phyloP scores from a whole-genome alignment of 1,284 basidiomycete genomes.

The Puccinia horiana region DNA sequence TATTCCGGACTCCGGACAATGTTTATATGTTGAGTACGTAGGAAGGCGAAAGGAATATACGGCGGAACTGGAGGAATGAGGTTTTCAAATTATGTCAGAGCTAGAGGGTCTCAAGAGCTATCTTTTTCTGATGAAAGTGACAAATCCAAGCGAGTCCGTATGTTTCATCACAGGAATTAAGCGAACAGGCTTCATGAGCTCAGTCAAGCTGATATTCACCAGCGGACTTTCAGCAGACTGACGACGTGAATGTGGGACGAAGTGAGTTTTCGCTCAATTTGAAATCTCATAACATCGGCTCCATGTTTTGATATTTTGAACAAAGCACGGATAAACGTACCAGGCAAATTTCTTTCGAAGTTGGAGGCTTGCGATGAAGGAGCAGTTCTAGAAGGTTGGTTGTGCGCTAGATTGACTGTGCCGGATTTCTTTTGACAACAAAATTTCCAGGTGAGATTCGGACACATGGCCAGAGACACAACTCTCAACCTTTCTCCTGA shows the following conservation, averaged over 20 bases:
- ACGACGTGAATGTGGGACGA: neutral
- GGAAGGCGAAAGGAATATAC: neutral
- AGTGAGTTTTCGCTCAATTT: neutral
- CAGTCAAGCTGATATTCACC: neutral
- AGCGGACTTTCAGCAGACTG: neutral
- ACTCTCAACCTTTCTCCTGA: constrained; percentile 4
- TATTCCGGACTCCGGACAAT: constrained; percentile 1
- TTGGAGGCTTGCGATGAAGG: neutral
- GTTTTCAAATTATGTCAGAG: neutral
- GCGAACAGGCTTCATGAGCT: constrained; percentile 4
- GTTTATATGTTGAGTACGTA: neutral
- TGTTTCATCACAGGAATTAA: neutral
- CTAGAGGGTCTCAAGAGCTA: neutral
- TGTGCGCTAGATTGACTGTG: neutral
- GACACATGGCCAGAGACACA: neutral
- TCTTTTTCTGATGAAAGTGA: neutral
- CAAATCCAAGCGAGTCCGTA: neutral
- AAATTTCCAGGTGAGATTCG: neutral
- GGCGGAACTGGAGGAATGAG: neutral
- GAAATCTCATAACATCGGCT: neutral
- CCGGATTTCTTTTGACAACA: neutral
- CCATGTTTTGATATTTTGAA: neutral
- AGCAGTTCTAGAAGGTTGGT: neutral
- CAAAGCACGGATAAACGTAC: neutral
- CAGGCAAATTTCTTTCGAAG: neutral